Percentiles rank a stretch among this genome's conserved stretches.
Conservation (phyloP, 2,329 filamentous ascomycete species). For the Thielaviopsis cerberus region DNA sequence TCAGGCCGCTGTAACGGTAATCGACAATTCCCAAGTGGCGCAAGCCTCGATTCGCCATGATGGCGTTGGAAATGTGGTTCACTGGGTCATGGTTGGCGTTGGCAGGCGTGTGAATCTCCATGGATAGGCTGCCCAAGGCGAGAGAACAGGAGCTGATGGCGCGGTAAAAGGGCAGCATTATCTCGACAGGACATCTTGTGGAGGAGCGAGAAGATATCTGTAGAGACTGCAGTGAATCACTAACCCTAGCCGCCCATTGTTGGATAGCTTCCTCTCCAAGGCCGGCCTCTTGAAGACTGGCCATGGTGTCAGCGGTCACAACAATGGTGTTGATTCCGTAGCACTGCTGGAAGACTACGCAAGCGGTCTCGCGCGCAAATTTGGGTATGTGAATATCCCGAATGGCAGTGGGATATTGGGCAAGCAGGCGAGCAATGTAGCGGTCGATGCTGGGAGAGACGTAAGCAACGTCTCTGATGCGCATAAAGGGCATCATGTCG, state of each 20-base stretch:
- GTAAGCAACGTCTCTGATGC: neutral
- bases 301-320: neutral
- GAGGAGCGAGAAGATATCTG: neutral
- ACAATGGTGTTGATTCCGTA: neutral
- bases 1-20: neutral
- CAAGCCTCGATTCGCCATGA: neutral
- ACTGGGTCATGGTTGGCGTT: neutral
- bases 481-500: neutral
- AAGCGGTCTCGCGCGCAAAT: neutral
- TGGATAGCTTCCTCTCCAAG: neutral
- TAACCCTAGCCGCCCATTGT: neutral
- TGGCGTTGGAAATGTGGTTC: neutral
- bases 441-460: neutral
- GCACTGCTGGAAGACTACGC: neutral
- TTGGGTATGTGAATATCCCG: neutral
- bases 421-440: neutral
- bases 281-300: neutral
- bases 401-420: neutral
- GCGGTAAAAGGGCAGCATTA: neutral
- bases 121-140: neutral
- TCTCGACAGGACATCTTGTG: neutral
- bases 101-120: neutral
- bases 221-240: neutral
- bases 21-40: neutral
- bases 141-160: neutral